Evolutionary conservation across 306 rosid genomes (phyloP), one percentile per base, ranked within the genome.

Genomic region (Arachis stenosperma): DNA sequence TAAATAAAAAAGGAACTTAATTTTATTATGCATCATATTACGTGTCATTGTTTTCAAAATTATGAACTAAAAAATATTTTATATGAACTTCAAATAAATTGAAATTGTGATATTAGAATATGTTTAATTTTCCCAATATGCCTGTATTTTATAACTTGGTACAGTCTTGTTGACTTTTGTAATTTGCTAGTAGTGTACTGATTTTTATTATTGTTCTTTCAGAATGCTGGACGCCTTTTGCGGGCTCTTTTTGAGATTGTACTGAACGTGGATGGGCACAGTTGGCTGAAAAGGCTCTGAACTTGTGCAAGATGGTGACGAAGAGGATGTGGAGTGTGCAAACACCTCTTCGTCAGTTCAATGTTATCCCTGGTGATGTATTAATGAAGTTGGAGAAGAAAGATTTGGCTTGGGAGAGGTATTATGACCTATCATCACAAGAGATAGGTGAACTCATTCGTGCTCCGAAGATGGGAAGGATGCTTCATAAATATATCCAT

Each of bases 171-270:
- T 33, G 37, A 33, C 4, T 33, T 33, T 33, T 33, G 37, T 33
- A 33, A 33, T 33, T 33, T 33, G 22, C 2, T 2, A 33, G 37
- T 33, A 2, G 1, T 33, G 37, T 33, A 33, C 65, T 71, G 14
- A 80, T 80, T 67, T 41, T 42, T 55, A 61, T 79, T 55, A 29
- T 58, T 54, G 10, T n/a, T n/a, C 56, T 67, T 74, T 61, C 81
- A 93, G 97, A 93, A 96, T 85, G 98, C 97, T 6, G 97, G 94
- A 14, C 93, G 98, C 14, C 98, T 93, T 81, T n/a, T 93, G 75
- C 96, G 97, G 69, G 98, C 98, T 66, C 96, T 93, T 69, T 93
- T 93, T 81, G 97, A 93, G 89, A 89, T 93, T 66, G 94, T 88
- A 17, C 65, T 93, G 84, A 89, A 82, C 90, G 92, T 65, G 98